Evolutionary conservation across 2,329 filamentous ascomycete genomes (phyloP), one percentile per base, ranked within the genome.

Genomic region (Monosporascus sp.): DNA sequence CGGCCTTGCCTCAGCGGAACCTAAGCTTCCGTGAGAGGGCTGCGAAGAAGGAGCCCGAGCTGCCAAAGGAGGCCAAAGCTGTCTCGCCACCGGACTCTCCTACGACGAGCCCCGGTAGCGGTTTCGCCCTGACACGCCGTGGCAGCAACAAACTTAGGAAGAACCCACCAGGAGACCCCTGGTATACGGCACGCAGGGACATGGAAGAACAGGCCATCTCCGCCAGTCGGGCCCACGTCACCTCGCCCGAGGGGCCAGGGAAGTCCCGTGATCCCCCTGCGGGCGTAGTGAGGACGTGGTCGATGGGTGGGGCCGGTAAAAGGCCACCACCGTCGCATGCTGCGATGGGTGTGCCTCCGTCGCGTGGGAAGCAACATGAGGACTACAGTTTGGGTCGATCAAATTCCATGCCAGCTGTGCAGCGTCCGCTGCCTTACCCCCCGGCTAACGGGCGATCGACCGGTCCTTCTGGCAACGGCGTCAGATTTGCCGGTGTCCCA

Each of bases 11-110:
- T 3, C 77, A 79, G 63, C 77, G 81, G 49, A 81, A 82, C 50
- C 63, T 82, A 41, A 86, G 82, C 66, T 82, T 83, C 66, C 79
- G 81, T n/a, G 82, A 85, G 58, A 77, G 80, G 50, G 74, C 81
- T 7, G 74, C 71, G 3, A 74, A 72, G 55, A 73, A 74, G 48
- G 75, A 78, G 17, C 17, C 38, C 38, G 38, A 14, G 3, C 31
- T 35, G 31, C 31, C 31, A 14, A 35, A 35, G 31, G 31, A 35
- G 31, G 31, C 31, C 41, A 66, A 68, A 35, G 9, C 9, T 14
- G 31, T 35, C 17, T 57, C 72, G 9, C 67, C 72, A 3, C 66
- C 62, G 26, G 65, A 63, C 31, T 35, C 31, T 5, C 31, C 31
- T 35, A 35, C 4, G 31, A 4, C 63, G 16, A 63, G 68, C 4